Evolutionary conservation across 345 rosid genomes (phyloP), one percentile per base, ranked within the genome.

Genomic region (Lenwebbia sp.): DNA sequence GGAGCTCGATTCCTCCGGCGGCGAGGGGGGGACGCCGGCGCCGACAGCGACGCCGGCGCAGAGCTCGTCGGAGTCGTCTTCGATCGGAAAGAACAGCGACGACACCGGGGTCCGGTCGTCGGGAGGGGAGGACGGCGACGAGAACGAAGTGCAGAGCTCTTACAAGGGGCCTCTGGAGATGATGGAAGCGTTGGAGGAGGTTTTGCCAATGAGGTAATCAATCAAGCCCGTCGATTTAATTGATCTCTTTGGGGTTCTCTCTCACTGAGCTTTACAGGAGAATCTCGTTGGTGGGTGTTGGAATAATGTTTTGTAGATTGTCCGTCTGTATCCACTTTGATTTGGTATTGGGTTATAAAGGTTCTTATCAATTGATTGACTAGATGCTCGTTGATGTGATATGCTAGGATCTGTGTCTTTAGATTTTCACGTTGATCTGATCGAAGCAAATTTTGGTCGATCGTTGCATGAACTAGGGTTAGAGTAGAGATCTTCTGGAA

Each of bases 161-260:
- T 94, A 91, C 83, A 92, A 92, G 37, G 90, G 93, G 12, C 89
- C 94, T 54, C 86, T 93, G 81, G 91, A 90, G 54, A 84, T 92
- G 90, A 90, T 93, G 95, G 90, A 94, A 50, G 90, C 94, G 28
- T 90, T 95, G 13, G 95, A 95, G 86, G 91, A 94, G 88, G 94
- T 88, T 84, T 88, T 94, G 85, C 96, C 97, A 6, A 83, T 91
- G 28, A 94, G 97, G 97, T 94, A 83, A 54, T 14, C 19, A 33
- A 30, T 82, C 65, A 26, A 53, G 52, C 50, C 78, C 60, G 52
- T 55, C 25, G 1, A 41, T 22, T 19, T 54, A 41, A 53, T 87
- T 23, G 82, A 21, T 54, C 13, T 49, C 25, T 70, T 53, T 11
- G 25, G 81, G 51, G 25, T 86, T 49, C 33, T 23, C 57, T 86